Conservation (phyloP, 345 rosid species). For the Turritis glabra region DNA sequence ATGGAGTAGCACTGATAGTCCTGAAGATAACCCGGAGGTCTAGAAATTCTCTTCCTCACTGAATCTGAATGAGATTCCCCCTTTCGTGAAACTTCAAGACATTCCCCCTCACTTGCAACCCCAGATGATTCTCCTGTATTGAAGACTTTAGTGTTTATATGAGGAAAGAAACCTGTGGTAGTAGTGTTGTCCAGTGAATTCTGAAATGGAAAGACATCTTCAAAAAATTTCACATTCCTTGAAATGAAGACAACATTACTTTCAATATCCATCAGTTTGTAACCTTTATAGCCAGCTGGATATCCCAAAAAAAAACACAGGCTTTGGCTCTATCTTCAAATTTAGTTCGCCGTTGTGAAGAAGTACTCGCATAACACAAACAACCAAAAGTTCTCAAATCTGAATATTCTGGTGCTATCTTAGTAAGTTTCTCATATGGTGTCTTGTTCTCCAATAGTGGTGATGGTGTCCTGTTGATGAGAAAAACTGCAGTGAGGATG, state of each 20-base stretch:
- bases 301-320: not conserved
- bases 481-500: not conserved
- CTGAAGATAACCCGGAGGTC: not conserved
- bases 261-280: not conserved
- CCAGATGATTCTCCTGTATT: not conserved
- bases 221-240: no score
- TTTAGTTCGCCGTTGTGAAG: not conserved
- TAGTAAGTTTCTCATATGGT: no score
- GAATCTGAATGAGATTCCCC: no score
- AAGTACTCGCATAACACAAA: not conserved
- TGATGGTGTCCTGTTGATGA: not conserved
- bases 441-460: no score
- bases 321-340: not conserved
- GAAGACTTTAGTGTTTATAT: accelerated
- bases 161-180: not conserved
- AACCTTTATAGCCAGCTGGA: not conserved
- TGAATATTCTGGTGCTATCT: no score
- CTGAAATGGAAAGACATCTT: not conserved
- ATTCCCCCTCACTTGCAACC: not conserved
- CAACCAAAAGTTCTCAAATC: not conserved
- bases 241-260: not conserved
- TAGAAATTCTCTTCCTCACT: no score
- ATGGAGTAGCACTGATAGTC: not conserved
- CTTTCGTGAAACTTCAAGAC: not conserved
- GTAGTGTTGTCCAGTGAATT: accelerated